Evolutionary conservation across 352 stramenopile species (phyloP).

Genomic region (Phytophthora kernoviae): DNA sequence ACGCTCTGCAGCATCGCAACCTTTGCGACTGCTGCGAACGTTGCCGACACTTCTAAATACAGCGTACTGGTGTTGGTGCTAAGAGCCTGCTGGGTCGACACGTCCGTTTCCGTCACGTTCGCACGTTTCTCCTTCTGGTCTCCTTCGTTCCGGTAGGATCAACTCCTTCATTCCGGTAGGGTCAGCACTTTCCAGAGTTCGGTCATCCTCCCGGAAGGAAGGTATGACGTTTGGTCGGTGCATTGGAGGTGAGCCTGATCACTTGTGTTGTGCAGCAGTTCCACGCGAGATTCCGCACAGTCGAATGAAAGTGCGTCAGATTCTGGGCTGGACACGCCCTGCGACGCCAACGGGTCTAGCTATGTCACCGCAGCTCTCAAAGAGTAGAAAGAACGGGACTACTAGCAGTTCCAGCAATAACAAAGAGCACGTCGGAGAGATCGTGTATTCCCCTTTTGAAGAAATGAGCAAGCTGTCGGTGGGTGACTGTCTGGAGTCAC

Average conservation of each 20-base stretch:
- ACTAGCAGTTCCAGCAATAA: constrained; percentile 26
- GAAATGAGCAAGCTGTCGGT: constrained; percentile 18
- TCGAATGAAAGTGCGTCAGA: constrained; percentile 51
- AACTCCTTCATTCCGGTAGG: too few relatives aligned
- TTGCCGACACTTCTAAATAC: constrained; percentile 1
- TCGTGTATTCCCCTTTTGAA: constrained; percentile 9
- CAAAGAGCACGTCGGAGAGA: constrained; percentile 17
- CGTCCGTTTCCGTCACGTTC: constrained; percentile 42
- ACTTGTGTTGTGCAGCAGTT: constrained; percentile 46
- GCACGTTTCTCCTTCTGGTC: constrained; percentile 24
- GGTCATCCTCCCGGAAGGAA: not conserved
- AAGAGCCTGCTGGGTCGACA: not conserved
- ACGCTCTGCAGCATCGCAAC: constrained; percentile 25
- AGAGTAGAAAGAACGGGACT: constrained; percentile 3
- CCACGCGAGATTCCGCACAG: constrained; percentile 32
- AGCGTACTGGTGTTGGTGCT: not conserved
- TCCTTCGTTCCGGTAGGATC: not conserved
- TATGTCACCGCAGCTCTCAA: constrained; percentile 8
- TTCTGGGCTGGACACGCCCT: constrained; percentile 42
- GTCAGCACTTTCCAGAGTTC: constrained; percentile 31
- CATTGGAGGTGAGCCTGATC: constrained; percentile 55
- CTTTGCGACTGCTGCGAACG: not conserved
- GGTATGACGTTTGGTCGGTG: constrained; percentile 60
- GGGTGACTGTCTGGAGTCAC: constrained; percentile 3
- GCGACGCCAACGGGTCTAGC: constrained; percentile 14